These are phyloP conservation scores for Chaetomidium leptoderma DNA, from an alignment of 495 filamentous ascomycete species.

Conservation along the genomic window DNA sequence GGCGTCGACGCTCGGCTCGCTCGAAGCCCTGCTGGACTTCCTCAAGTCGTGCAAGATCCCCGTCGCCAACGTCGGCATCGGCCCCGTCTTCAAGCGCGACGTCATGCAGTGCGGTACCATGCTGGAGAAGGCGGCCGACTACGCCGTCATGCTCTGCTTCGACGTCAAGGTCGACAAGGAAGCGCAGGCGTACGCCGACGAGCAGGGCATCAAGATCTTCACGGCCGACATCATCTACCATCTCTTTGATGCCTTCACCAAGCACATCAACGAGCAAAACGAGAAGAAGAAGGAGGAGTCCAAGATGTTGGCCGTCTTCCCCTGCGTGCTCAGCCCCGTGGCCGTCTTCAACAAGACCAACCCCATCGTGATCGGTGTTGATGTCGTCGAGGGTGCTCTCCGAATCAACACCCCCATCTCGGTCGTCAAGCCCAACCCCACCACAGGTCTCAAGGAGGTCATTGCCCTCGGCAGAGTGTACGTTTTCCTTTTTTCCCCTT, in stretches of 20 bases:
- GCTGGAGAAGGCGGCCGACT: slow-evolving; percentile 94
- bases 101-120: slow-evolving; percentile 95
- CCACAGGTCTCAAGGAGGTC: slow-evolving; percentile 77
- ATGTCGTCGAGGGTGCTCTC: slow-evolving; percentile 86
- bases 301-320: slow-evolving; percentile 94
- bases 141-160: slow-evolving; percentile 98
- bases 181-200: slow-evolving; percentile 82
- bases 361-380: slow-evolving; percentile 93
- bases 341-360: slow-evolving; percentile 98
- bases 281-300: slow-evolving; percentile 94
- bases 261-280: slow-evolving; percentile 78
- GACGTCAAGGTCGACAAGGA: slow-evolving; percentile 99
- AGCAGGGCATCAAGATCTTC: slow-evolving; percentile 96
- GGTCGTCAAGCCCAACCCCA: slow-evolving; percentile 72
- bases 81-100: slow-evolving; percentile 97
- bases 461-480: slow-evolving; percentile 90
- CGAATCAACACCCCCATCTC: slow-evolving; percentile 82
- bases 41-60: slow-evolving; percentile 91
- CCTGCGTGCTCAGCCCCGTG: slow-evolving; percentile 81
- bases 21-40: slow-evolving; percentile 97
- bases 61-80: slow-evolving; percentile 94
- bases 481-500: slow-evolving; percentile 38
- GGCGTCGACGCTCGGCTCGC: slow-evolving; percentile 93
- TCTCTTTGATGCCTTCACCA: slow-evolving; percentile 92
- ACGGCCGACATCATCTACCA: slow-evolving; percentile 99